A percentile compares a stretch with the other conserved stretches of the same genome.
Conservation (phyloP, 2,329 filamentous ascomycete species). For the Sporothrix dimorphospora region DNA sequence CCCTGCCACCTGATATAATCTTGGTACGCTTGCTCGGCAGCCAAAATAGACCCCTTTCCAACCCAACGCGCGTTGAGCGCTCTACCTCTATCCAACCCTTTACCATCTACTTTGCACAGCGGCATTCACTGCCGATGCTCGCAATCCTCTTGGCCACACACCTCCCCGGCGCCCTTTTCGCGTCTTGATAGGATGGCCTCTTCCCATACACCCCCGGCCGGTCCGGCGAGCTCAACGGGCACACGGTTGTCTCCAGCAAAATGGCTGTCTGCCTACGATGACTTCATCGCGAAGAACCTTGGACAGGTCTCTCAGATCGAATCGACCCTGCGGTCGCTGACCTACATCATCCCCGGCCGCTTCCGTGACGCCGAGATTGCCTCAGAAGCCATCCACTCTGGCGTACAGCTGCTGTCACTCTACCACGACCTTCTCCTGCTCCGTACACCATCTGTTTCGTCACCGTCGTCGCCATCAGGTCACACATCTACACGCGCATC, state of each 20-base stretch:
- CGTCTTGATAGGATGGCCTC: constrained; percentile 13
- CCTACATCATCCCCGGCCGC: constrained; percentile 92
- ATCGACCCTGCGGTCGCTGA: constrained; percentile 86
- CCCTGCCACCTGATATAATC: neutral
- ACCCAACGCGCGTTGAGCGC: neutral
- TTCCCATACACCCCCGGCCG: neutral
- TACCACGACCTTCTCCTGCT: constrained; percentile 90
- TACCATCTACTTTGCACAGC: neutral
- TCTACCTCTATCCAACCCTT: too few relatives aligned
- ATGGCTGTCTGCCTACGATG: constrained; percentile 74
- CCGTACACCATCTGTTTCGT: constrained; percentile 39
- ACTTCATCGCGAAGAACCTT: constrained; percentile 94
- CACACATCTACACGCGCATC: constrained; percentile 45
- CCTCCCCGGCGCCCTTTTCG: neutral
- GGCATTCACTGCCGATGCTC: neutral
- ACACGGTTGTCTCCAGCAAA: constrained; percentile 54
- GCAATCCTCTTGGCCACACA: too few relatives aligned
- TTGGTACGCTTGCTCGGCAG: neutral
- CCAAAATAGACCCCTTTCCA: neutral
- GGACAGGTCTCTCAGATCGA: constrained; percentile 94
- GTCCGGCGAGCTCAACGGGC: neutral
- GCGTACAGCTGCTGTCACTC: constrained; percentile 84
- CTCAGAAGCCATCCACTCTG: constrained; percentile 87
- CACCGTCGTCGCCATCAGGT: neutral
- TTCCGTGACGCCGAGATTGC: constrained; percentile 93